Percentiles rank a stretch among this genome's conserved stretches.
Evolutionary conservation across 192 early-diverging fungal species (phyloP).

Genomic region (Paraglomus occultum): DNA sequence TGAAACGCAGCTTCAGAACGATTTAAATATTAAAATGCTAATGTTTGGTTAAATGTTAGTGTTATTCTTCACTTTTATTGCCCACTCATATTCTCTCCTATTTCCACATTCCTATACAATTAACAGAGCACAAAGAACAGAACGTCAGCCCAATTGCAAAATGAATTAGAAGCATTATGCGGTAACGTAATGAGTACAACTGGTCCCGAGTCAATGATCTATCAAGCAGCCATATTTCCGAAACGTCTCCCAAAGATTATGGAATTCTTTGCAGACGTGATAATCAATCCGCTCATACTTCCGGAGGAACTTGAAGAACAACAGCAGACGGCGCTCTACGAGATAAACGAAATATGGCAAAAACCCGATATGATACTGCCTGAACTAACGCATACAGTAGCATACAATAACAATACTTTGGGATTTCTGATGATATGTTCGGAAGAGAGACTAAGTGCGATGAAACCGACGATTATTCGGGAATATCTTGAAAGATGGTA

Average conservation of each 20-base stretch:
- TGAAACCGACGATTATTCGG: conserved; percentile 68
- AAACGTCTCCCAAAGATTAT: conserved; percentile 76
- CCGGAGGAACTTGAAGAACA: conserved; percentile 82
- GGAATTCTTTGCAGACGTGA: conserved; percentile 74
- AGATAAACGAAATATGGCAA: conserved; percentile 82
- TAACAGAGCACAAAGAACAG: conserved; percentile 63
- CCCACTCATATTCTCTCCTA: too few relatives aligned
- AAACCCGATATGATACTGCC: conserved; percentile 86
- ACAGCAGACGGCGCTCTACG: conserved; percentile 73
- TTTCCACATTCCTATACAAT: too few relatives aligned
- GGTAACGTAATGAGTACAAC: conserved; percentile 89
- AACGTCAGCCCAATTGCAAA: conserved; percentile 67
- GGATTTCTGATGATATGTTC: conserved; percentile 81
- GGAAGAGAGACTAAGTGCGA: conserved; percentile 57
- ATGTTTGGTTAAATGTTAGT: too few relatives aligned
- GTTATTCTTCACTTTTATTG: too few relatives aligned
- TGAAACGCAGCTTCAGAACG: background rate
- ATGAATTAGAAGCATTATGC: conserved; percentile 81
- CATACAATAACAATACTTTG: conserved; percentile 74
- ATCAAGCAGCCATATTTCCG: conserved; percentile 88
- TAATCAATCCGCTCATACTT: conserved; percentile 70
- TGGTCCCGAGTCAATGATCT: conserved; percentile 93
- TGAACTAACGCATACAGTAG: conserved; percentile 83
- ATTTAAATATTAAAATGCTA: background rate
- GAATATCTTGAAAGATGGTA: conserved; percentile 81